phyloP scores from a whole-genome alignment of 2,329 filamentous ascomycete species.

The Lachnellula hyalina region DNA sequence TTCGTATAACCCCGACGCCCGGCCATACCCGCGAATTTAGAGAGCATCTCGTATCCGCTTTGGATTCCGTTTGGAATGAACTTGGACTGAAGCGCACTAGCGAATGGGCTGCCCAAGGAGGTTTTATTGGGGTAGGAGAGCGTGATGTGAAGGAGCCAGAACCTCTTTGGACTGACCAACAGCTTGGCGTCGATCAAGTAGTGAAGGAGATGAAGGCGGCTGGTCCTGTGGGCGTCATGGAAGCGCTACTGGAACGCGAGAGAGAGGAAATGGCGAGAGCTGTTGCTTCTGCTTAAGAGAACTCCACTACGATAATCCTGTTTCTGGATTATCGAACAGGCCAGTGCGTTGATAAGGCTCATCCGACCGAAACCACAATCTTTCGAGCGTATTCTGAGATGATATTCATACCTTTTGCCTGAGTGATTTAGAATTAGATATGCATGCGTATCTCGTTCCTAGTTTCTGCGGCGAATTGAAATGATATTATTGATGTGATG shows the following conservation, averaged over 20 bases:
- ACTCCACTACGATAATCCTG: background rate
- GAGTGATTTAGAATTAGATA: too few relatives aligned
- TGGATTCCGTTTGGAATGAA: slow-evolving; percentile 84
- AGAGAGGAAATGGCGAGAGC: slow-evolving; percentile 31
- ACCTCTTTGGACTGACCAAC: slow-evolving; percentile 88
- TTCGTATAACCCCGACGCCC: slow-evolving; percentile 92
- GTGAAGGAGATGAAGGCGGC: slow-evolving; percentile 54
- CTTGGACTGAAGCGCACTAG: slow-evolving; percentile 88
- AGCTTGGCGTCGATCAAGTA: slow-evolving; percentile 71
- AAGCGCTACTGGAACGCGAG: slow-evolving; percentile 55
- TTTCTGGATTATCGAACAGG: background rate
- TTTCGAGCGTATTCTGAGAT: slow-evolving; percentile 23
- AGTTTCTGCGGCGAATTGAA: too few relatives aligned
- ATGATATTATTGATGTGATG: too few relatives aligned
- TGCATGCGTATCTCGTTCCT: too few relatives aligned
- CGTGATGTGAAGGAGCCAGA: slow-evolving; percentile 51
- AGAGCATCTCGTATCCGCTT: slow-evolving; percentile 74
- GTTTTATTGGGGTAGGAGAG: slow-evolving; percentile 90
- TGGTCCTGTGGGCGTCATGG: slow-evolving; percentile 43
- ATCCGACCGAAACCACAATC: slow-evolving; percentile 33
- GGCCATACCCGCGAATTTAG: slow-evolving; percentile 83
- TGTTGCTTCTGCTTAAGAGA: slow-evolving; percentile 31
- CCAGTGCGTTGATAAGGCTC: slow-evolving; percentile 20
- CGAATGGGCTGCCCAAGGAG: slow-evolving; percentile 85
- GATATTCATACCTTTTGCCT: background rate